Percentiles rank a stretch among this genome's conserved stretches.
These are phyloP conservation scores for Mycena haematopus DNA, from an alignment of 768 basidiomycete genomes.

Conservation along the genomic window DNA sequence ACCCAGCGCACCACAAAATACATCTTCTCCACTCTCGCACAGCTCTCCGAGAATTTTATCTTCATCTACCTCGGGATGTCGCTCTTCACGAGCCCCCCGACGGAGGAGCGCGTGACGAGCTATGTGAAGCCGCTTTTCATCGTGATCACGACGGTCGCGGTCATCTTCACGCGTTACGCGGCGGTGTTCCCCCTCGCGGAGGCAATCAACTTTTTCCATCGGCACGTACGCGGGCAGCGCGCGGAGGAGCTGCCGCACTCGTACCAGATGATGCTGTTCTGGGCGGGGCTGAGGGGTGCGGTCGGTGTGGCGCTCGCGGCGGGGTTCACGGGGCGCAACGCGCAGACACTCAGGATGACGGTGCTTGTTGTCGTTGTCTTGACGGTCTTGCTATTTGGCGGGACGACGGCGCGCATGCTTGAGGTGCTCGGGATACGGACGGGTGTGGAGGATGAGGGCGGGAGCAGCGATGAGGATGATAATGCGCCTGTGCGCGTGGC, in stretches of 20 bases:
- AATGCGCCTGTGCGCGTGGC: conserved; percentile 43
- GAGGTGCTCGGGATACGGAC: conserved; percentile 96
- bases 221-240: conserved; percentile 83
- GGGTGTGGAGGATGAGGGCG: conserved; percentile 93
- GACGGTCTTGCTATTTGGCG: conserved; percentile 93
- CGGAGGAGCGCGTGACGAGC: conserved; percentile 74
- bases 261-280: conserved; percentile 99
- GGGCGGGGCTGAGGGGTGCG: conserved; percentile 96
- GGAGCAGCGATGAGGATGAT: conserved; percentile 58
- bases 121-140: conserved; percentile 98
- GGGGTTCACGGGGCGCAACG: conserved; percentile 93
- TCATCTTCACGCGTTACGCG: conserved; percentile 93
- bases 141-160: conserved; percentile 87
- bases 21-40: conserved; percentile 93
- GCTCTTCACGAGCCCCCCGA: conserved; percentile 90
- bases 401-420: conserved; percentile 96
- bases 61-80: conserved; percentile 98
- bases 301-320: conserved; percentile 98
- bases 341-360: conserved; percentile 88
- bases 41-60: conserved; percentile 98
- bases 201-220: conserved; percentile 91
- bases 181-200: conserved; percentile 97
- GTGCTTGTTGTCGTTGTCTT: conserved; percentile 95
- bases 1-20: conserved; percentile 95
- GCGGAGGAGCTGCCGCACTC: conserved; percentile 94